Evolutionary conservation across 768 basidiomycete genomes (phyloP).

Genomic region (Russula abietina): DNA sequence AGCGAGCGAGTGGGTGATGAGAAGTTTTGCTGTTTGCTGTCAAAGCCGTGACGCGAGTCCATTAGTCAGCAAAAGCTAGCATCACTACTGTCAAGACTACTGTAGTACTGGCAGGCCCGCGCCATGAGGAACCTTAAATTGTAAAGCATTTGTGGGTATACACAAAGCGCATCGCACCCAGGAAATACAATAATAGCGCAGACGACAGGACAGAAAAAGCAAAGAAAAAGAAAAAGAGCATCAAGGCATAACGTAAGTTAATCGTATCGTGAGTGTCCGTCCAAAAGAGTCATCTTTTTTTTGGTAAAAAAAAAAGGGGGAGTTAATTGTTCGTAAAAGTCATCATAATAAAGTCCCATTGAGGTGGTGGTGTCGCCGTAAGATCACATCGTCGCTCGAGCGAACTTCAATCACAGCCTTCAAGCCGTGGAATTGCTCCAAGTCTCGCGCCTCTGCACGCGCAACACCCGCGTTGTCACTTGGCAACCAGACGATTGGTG

Average conservation of each 20-base stretch:
- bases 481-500: slow-evolving; percentile 78
- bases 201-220: neutral
- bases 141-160: neutral
- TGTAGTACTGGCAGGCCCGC: too few relatives aligned
- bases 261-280: slow-evolving; percentile 9
- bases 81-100: neutral
- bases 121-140: neutral
- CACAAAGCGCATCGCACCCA: neutral
- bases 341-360: slow-evolving; percentile 8
- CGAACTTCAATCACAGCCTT: slow-evolving; percentile 65
- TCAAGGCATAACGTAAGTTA: slow-evolving; percentile 15
- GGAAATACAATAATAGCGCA: slow-evolving; percentile 2
- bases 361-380: slow-evolving; percentile 29
- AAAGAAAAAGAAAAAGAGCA: neutral
- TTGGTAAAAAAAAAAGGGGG: too few relatives aligned
- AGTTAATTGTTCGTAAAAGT: neutral
- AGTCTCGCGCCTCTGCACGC: slow-evolving; percentile 66
- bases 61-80: slow-evolving; percentile 1
- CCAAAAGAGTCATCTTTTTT: neutral
- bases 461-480: slow-evolving; percentile 72
- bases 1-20: too few relatives aligned
- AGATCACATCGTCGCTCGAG: slow-evolving; percentile 45
- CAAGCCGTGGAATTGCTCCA: slow-evolving; percentile 68
- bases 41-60: neutral
- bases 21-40: neutral